Evolutionary conservation across 2,329 filamentous ascomycete genomes (phyloP).

Genomic region (Claviceps humidiphila): DNA sequence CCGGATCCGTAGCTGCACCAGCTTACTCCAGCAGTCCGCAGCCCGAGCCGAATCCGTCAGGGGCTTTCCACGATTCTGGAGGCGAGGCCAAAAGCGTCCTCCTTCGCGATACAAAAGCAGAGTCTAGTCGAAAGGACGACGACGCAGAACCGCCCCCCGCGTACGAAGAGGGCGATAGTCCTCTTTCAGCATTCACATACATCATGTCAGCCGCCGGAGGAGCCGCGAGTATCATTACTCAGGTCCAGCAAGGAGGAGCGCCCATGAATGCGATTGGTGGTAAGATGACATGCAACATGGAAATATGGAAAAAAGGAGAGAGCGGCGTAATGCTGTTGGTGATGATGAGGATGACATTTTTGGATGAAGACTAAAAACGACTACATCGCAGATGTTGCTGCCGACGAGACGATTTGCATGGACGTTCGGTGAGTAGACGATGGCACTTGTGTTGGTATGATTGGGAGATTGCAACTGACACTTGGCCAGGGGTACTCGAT

Average conservation of each 20-base stretch:
- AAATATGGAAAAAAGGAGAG: too few species aligned
- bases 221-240: slow-evolving; percentile 96
- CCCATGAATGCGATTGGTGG: slow-evolving; percentile 82
- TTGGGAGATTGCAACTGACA: slow-evolving; percentile 16
- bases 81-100: slow-evolving; percentile 76
- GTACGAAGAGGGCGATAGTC: slow-evolving; percentile 89
- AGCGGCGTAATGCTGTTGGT: not conserved
- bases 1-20: slow-evolving; percentile 34
- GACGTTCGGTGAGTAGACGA: slow-evolving; percentile 62
- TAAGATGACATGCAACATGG: slow-evolving; percentile 24
- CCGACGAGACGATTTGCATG: slow-evolving; percentile 89
- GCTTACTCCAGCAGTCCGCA: slow-evolving; percentile 33
- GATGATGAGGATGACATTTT: too few species aligned
- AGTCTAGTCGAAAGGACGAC: slow-evolving; percentile 59
- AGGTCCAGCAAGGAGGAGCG: slow-evolving; percentile 88
- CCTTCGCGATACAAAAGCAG: slow-evolving; percentile 67
- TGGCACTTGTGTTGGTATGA: not conserved
- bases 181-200: slow-evolving; percentile 84
- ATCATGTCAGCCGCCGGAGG: slow-evolving; percentile 97
- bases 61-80: slow-evolving; percentile 35
- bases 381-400: slow-evolving; percentile 50
- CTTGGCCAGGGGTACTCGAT: slow-evolving; percentile 64
- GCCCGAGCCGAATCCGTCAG: slow-evolving; percentile 22
- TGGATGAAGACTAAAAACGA: not conserved
- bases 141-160: slow-evolving; percentile 91